Percentiles rank a stretch among this genome's conserved stretches.
These are phyloP conservation scores for Kwoniella sp. DNA, from an alignment of 768 basidiomycete genomes.

Conservation along the genomic window DNA sequence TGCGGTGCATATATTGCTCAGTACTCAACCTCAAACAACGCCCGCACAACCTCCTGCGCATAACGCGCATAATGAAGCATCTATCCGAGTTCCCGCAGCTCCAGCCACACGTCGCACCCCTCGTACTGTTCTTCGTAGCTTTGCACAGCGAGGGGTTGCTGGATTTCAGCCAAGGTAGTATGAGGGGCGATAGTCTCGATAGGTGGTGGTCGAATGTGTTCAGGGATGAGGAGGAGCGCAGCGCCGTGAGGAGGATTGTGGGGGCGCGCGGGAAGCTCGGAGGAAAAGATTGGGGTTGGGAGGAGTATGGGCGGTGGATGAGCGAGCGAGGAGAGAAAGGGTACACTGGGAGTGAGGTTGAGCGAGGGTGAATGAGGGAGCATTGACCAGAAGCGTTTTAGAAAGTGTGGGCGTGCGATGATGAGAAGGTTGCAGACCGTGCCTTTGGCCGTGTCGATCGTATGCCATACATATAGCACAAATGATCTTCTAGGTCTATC, in stretches of 20 bases:
- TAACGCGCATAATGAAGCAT: slow-evolving; percentile 51
- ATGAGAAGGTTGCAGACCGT: no score
- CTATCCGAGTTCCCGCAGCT: slow-evolving; percentile 42
- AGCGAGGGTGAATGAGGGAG: no score
- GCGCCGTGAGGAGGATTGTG: slow-evolving; percentile 31
- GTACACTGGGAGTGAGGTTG: neutral
- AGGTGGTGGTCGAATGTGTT: slow-evolving; percentile 46
- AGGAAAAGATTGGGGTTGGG: slow-evolving; percentile 31
- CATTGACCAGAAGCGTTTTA: no score
- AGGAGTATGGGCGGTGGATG: slow-evolving; percentile 35
- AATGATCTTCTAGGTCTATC: no score
- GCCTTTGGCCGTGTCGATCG: no score
- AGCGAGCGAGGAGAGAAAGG: slow-evolving; percentile 15
- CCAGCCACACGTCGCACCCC: slow-evolving; percentile 38
- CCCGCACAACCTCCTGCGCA: slow-evolving; percentile 53
- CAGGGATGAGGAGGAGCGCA: slow-evolving; percentile 33
- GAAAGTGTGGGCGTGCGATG: no score
- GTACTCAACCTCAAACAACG: slow-evolving; percentile 40
- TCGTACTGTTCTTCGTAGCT: slow-evolving; percentile 42
- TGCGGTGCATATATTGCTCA: no score
- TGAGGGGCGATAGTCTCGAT: slow-evolving; percentile 43
- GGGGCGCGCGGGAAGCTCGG: slow-evolving; percentile 30
- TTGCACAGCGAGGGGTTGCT: slow-evolving; percentile 38
- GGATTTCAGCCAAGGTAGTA: slow-evolving; percentile 25
- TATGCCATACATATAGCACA: no score